A percentile compares a stretch with the other conserved stretches of the same genome.
phyloP scores from a whole-genome alignment of 2,329 filamentous ascomycete species.

The Teratosphaeria zuluensis region DNA sequence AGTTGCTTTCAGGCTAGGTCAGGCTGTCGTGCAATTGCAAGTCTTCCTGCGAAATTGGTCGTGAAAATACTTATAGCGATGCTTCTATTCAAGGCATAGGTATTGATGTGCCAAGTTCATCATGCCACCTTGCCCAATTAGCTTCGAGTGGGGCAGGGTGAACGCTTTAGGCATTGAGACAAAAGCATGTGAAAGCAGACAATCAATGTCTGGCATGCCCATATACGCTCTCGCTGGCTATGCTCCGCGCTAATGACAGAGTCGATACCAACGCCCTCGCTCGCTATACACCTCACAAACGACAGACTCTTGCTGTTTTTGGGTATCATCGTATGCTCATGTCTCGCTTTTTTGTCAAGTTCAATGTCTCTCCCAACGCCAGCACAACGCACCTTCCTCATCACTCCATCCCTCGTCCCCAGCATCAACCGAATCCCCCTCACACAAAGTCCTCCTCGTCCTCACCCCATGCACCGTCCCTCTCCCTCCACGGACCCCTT shows the following conservation, averaged over 20 bases:
- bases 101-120: neutral
- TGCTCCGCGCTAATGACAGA: neutral
- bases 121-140: neutral
- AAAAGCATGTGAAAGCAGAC: neutral
- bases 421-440: neutral
- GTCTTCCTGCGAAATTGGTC: too few relatives aligned
- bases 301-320: neutral
- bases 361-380: neutral
- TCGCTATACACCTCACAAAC: neutral
- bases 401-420: neutral
- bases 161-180: neutral
- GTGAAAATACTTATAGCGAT: too few relatives aligned
- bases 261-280: neutral
- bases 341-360: neutral
- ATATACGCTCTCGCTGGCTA: too few relatives aligned
- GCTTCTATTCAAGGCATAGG: neutral
- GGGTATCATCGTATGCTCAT: neutral
- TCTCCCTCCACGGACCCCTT: constrained; percentile 30
- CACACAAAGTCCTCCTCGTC: constrained; percentile 5
- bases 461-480: constrained; percentile 6
- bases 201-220: neutral
- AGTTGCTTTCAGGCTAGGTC: too few relatives aligned
- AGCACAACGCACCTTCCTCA: neutral
- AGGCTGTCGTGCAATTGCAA: too few relatives aligned
- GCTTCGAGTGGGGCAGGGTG: neutral